These are phyloP conservation scores for Stropharia rugosoannulata DNA, from an alignment of 768 basidiomycete species.

Conservation along the genomic window DNA sequence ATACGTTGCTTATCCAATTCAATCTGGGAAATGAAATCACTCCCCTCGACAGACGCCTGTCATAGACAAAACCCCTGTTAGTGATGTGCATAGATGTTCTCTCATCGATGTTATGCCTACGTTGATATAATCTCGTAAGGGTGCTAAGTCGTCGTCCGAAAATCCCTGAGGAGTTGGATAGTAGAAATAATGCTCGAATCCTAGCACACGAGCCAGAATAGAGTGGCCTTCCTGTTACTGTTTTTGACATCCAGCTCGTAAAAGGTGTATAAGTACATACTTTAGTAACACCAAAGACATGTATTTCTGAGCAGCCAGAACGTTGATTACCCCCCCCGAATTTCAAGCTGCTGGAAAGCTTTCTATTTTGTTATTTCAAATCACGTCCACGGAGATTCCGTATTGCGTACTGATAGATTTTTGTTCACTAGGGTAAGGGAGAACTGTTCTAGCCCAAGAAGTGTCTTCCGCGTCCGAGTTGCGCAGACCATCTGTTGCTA, in stretches of 20 bases:
- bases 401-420: constrained; percentile 16
- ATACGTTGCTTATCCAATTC: constrained; percentile 62
- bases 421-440: neutral
- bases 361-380: neutral
- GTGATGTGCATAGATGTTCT: neutral
- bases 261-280: constrained; percentile 6
- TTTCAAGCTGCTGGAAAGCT: constrained; percentile 30
- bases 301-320: constrained; percentile 15
- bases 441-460: constrained; percentile 8
- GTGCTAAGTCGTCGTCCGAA: constrained; percentile 52
- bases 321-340: constrained; percentile 14
- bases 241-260: neutral
- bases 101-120: constrained; percentile 38
- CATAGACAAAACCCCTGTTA: neutral
- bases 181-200: constrained; percentile 91
- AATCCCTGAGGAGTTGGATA: constrained; percentile 82
- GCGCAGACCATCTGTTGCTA: no score
- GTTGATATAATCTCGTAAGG: constrained; percentile 69
- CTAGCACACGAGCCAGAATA: constrained; percentile 75
- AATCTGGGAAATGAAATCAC: constrained; percentile 40
- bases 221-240: constrained; percentile 70
- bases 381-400: neutral
- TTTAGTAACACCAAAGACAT: constrained; percentile 27
- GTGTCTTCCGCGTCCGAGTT: neutral
- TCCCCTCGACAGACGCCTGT: neutral